Evolutionary conservation across 352 stramenopile genomes (phyloP).

Genomic region (Pythium chondricola): DNA sequence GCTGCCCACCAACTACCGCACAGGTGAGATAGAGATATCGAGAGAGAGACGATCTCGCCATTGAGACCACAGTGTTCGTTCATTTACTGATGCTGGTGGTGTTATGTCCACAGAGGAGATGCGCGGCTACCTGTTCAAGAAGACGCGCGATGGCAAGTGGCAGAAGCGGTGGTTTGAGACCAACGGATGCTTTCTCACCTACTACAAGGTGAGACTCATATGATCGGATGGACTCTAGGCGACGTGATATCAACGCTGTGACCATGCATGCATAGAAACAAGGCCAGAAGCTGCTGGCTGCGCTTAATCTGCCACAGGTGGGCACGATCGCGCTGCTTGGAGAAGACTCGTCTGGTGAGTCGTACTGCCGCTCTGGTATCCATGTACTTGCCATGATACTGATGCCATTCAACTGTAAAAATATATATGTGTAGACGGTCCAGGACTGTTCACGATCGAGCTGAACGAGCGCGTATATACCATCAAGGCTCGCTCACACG

Average conservation of each 20-base stretch:
- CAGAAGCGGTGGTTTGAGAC: conserved; percentile 99
- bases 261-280: conserved; percentile 70
- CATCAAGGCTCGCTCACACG: conserved; percentile 83
- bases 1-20: conserved; percentile 66
- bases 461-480: conserved; percentile 89
- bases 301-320: conserved; percentile 91
- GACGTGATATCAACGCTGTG: too few species aligned
- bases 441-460: conserved; percentile 85
- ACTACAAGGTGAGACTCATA: conserved; percentile 91
- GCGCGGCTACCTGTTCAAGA: conserved; percentile 91
- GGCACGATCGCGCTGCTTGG: conserved; percentile 68
- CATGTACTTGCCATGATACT: not conserved
- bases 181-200: conserved; percentile 97
- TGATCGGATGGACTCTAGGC: too few species aligned
- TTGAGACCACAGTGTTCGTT: too few species aligned
- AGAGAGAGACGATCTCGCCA: conserved; percentile 3
- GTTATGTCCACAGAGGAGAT: conserved; percentile 5
- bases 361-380: not conserved
- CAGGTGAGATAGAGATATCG: conserved; percentile 17
- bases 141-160: conserved; percentile 92
- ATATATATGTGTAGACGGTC: conserved; percentile 40
- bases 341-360: conserved; percentile 57
- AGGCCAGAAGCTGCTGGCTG: conserved; percentile 92
- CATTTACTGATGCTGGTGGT: not conserved
- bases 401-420: not conserved